Conservation (phyloP, 1,284 basidiomycete species). For the Flammula alnicola region DNA sequence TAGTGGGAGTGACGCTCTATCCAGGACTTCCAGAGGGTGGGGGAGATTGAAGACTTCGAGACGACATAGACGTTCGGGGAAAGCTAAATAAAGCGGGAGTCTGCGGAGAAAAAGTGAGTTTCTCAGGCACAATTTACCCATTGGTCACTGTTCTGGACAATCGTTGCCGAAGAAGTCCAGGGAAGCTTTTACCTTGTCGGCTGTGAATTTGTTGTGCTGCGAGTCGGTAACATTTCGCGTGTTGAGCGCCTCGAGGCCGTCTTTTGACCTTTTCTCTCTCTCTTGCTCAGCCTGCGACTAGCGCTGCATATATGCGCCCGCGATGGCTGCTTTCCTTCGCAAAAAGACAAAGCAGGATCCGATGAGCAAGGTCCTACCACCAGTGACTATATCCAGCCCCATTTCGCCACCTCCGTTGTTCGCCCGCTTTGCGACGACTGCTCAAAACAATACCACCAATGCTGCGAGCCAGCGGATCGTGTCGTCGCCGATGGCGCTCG, state of each 20-base stretch:
- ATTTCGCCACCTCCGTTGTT: slow-evolving; percentile 42
- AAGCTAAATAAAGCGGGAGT: too few species aligned
- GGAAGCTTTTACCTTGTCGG: too few species aligned
- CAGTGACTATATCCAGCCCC: slow-evolving; percentile 24
- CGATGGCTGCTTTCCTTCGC: slow-evolving; percentile 59
- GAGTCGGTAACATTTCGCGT: slow-evolving; percentile 17
- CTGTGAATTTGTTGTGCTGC: too few species aligned
- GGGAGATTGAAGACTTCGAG: too few species aligned
- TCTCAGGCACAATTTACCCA: too few species aligned
- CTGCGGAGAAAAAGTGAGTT: too few species aligned
- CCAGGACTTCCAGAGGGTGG: too few species aligned
- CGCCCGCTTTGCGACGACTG: slow-evolving; percentile 38
- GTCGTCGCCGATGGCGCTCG: slow-evolving; percentile 36
- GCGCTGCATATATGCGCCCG: slow-evolving; percentile 15
- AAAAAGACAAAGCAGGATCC: slow-evolving; percentile 43
- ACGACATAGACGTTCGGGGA: too few species aligned
- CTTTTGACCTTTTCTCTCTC: slow-evolving; percentile 7
- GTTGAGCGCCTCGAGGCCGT: slow-evolving; percentile 23
- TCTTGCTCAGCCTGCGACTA: slow-evolving; percentile 2
- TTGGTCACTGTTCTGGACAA: slow-evolving; percentile 1
- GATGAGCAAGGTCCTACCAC: slow-evolving; percentile 24
- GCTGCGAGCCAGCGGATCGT: slow-evolving; percentile 28
- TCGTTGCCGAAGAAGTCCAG: slow-evolving; percentile 3
- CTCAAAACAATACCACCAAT: slow-evolving; percentile 7
- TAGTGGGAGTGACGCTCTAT: too few species aligned